Conservation (phyloP, 192 early-diverging fungal genomes). For the Coemansia sp. region DNA sequence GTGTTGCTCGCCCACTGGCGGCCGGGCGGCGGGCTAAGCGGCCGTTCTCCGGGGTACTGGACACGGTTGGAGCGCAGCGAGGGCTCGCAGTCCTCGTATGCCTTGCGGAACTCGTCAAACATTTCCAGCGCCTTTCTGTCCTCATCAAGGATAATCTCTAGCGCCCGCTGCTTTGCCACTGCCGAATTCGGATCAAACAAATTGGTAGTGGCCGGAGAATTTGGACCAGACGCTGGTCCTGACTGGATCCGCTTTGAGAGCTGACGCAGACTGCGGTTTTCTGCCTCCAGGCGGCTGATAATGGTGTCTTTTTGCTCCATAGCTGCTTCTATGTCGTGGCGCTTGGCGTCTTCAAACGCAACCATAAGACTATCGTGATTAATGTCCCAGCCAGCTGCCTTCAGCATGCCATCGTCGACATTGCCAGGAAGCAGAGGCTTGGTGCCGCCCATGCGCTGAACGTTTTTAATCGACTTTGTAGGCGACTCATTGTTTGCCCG, state of each 20-base stretch:
- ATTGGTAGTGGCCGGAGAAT: not conserved
- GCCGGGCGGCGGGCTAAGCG: conserved; percentile 44
- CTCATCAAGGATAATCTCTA: conserved; percentile 17
- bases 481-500: conserved; percentile 35
- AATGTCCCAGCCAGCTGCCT: conserved; percentile 4
- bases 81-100: conserved; percentile 50
- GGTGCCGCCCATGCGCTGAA: not conserved
- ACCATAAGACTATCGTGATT: conserved; percentile 26
- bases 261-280: conserved; percentile 25
- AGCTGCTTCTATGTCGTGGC: conserved; percentile 17
- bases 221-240: not conserved
- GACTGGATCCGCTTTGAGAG: not conserved
- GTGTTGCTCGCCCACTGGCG: conserved; percentile 26
- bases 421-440: not conserved
- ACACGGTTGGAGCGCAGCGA: conserved; percentile 41
- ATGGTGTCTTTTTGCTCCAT: conserved; percentile 19
- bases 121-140: conserved; percentile 39
- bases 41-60: conserved; percentile 49
- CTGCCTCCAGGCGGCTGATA: conserved; percentile 24
- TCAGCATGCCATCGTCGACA: conserved; percentile 8
- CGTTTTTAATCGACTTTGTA: conserved; percentile 11
- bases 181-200: conserved; percentile 32
- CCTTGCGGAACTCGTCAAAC: conserved; percentile 50
- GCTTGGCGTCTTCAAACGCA: conserved; percentile 23
- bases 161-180: conserved; percentile 18